Percentiles rank a stretch among this genome's conserved stretches.
Evolutionary conservation across 2,329 filamentous ascomycete genomes (phyloP).

Genomic region (Aspergillus candidus): DNA sequence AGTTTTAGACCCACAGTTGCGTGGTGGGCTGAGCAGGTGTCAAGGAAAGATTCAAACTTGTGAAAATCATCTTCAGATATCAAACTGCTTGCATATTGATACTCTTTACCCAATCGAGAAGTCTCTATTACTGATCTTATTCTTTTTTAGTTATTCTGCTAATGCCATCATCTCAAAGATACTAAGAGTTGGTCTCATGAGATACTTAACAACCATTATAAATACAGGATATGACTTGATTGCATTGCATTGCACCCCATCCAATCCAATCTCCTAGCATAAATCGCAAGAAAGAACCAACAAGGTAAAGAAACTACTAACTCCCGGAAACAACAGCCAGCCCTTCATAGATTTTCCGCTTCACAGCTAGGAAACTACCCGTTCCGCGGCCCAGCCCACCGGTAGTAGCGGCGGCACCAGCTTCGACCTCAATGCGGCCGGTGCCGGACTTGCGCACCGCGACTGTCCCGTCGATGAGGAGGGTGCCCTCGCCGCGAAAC

Average conservation of each 20-base stretch:
- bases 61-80: too few relatives aligned
- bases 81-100: too few relatives aligned
- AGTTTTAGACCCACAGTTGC: too few relatives aligned
- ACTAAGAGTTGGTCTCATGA: too few relatives aligned
- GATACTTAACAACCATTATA: not conserved
- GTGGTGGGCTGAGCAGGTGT: too few relatives aligned
- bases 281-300: not conserved
- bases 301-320: constrained; percentile 29
- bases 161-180: too few relatives aligned
- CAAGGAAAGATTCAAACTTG: too few relatives aligned
- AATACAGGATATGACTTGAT: not conserved
- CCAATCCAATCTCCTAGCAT: not conserved
- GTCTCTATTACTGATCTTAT: too few relatives aligned
- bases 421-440: constrained; percentile 85
- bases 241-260: not conserved
- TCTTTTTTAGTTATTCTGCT: too few relatives aligned
- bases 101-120: too few relatives aligned
- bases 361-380: constrained; percentile 77
- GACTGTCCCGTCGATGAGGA: constrained; percentile 82
- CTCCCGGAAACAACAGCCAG: constrained; percentile 81
- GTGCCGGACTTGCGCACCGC: constrained; percentile 81
- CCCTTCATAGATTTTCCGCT: constrained; percentile 86
- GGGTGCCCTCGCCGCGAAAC: constrained; percentile 85
- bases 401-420: constrained; percentile 44
- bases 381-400: constrained; percentile 43